phyloP scores from a whole-genome alignment of 1,284 basidiomycete species.

The Mixia osmundae region DNA sequence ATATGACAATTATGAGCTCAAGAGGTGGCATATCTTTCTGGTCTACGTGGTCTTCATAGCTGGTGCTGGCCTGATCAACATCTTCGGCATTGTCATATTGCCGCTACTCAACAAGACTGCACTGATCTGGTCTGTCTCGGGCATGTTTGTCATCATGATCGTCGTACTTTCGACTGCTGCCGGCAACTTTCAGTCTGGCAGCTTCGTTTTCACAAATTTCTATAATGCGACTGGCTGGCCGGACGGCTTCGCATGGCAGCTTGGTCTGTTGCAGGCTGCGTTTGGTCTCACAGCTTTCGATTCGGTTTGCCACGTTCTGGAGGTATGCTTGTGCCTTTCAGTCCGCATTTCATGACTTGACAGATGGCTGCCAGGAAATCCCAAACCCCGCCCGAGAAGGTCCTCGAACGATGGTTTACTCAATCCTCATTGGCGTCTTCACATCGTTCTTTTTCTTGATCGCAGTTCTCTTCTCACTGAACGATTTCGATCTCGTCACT shows the following conservation, averaged over 20 bases:
- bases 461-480: constrained; percentile 42
- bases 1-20: constrained; percentile 5
- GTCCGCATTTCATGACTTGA: too few species aligned
- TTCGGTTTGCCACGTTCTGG: constrained; percentile 27
- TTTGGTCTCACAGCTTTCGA: constrained; percentile 25
- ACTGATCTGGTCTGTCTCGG: constrained; percentile 19
- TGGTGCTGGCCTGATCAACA: constrained; percentile 16
- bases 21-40: constrained; percentile 9
- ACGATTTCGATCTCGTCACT: constrained; percentile 33
- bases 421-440: constrained; percentile 37
- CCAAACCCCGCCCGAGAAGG: constrained; percentile 33
- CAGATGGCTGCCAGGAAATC: too few species aligned
- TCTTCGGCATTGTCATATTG: constrained; percentile 19
- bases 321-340: too few species aligned
- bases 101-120: constrained; percentile 21
- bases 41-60: constrained; percentile 3
- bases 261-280: constrained; percentile 24
- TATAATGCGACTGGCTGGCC: constrained; percentile 28
- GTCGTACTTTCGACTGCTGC: constrained; percentile 21
- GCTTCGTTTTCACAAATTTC: constrained; percentile 25
- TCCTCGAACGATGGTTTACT: constrained; percentile 35
- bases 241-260: constrained; percentile 25
- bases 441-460: constrained; percentile 39
- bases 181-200: constrained; percentile 21
- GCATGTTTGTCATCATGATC: constrained; percentile 23